Conservation (phyloP, 345 rosid species). For the Gynandropsis gynandra region DNA sequence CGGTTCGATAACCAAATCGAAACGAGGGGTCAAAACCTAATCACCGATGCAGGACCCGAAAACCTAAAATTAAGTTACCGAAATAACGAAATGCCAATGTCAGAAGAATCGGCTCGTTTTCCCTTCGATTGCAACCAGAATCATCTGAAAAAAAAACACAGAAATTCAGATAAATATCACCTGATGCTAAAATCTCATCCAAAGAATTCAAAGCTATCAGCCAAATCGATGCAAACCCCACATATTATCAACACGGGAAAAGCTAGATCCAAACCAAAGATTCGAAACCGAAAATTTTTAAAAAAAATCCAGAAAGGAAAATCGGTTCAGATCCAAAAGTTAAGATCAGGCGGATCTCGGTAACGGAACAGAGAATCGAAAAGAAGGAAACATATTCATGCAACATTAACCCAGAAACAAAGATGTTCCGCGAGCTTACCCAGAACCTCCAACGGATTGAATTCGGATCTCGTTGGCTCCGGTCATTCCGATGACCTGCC, state of each 20-base stretch:
- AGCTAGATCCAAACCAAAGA: constrained; percentile 21
- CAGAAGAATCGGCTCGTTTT: constrained; percentile 23
- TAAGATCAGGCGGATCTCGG: constrained; percentile 24
- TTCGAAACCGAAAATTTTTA: not conserved
- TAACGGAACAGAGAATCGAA: not conserved
- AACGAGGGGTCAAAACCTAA: not conserved
- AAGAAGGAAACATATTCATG: constrained; percentile 5
- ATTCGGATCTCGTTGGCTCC: constrained; percentile 25
- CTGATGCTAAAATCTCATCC: not conserved
- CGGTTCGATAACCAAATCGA: not conserved
- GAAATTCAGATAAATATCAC: constrained; percentile 1
- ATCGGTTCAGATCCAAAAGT: constrained; percentile 26
- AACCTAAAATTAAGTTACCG: constrained; percentile 8
- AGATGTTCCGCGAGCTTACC: constrained; percentile 22
- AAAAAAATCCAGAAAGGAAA: not conserved
- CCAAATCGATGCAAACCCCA: not conserved
- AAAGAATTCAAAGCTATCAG: not conserved
- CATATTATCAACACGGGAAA: constrained; percentile 10
- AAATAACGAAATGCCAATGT: constrained; percentile 9
- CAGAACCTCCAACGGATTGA: constrained; percentile 1
- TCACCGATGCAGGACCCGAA: not conserved
- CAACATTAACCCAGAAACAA: not conserved
- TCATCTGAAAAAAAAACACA: constrained; percentile 19
- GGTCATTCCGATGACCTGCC: constrained; percentile 14
- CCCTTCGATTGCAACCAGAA: constrained; percentile 22